These are phyloP conservation scores for Rhizomucor pusillus DNA, from an alignment of 371 early-diverging fungal species.

Conservation along the genomic window DNA sequence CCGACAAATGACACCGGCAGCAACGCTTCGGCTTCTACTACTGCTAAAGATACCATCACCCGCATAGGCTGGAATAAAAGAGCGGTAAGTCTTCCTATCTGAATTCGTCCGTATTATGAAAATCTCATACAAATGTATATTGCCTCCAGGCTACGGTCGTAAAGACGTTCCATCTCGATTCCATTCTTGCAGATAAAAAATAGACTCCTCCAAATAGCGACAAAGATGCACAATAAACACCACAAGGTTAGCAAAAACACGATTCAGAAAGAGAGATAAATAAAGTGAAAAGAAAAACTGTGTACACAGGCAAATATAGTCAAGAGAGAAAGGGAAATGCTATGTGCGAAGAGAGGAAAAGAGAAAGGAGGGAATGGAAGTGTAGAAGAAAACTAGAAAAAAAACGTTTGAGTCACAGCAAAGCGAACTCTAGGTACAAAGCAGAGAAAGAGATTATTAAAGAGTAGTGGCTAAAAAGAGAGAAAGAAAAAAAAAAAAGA, in stretches of 20 bases:
- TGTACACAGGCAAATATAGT: slow-evolving; percentile 12
- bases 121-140: background rate
- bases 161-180: slow-evolving; percentile 36
- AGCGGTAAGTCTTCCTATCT: slow-evolving; percentile 24
- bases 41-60: slow-evolving; percentile 43
- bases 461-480: slow-evolving; percentile 1
- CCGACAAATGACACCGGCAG: slow-evolving; percentile 6
- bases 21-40: slow-evolving; percentile 19
- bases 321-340: slow-evolving; percentile 4
- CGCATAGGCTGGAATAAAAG: slow-evolving; percentile 50
- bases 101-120: background rate
- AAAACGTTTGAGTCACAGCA: background rate
- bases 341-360: slow-evolving; percentile 17
- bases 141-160: slow-evolving; percentile 42
- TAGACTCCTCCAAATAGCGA: too few relatives aligned
- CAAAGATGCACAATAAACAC: background rate
- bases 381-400: background rate
- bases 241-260: background rate
- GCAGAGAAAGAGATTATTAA: slow-evolving; percentile 10
- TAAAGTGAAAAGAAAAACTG: slow-evolving; percentile 7
- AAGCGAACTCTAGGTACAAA: slow-evolving; percentile 16
- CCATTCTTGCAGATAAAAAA: slow-evolving; percentile 23
- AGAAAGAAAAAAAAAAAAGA: slow-evolving; percentile 1
- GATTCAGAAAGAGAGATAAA: background rate
- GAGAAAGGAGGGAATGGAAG: slow-evolving; percentile 5